phyloP scores from a whole-genome alignment of 257 asterid genomes.

The Solanum medicagineum region DNA sequence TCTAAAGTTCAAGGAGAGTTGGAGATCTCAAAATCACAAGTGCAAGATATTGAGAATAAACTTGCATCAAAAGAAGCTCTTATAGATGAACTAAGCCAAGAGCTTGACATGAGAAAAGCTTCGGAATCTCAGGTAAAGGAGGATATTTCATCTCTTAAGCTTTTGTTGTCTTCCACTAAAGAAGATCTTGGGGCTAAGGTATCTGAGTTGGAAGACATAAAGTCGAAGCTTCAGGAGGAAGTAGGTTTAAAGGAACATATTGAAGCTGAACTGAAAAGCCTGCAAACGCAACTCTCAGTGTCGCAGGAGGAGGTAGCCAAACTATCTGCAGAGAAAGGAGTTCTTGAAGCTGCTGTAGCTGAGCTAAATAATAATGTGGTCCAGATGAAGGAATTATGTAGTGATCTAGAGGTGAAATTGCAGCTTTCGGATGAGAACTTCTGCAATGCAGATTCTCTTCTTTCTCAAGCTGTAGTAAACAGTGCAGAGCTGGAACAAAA shows the following conservation, averaged over 20 bases:
- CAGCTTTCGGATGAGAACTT: constrained; percentile 68
- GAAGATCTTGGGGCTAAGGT: constrained; percentile 32
- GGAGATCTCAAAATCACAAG: constrained; percentile 53
- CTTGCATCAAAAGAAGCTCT: constrained; percentile 60
- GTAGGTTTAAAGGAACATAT: constrained; percentile 25
- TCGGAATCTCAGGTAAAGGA: constrained; percentile 50
- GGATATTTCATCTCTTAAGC: constrained; percentile 43
- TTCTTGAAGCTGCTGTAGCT: constrained; percentile 44
- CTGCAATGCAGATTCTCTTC: constrained; percentile 56
- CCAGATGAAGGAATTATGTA: constrained; percentile 60
- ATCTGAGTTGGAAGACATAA: constrained; percentile 41
- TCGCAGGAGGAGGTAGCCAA: constrained; percentile 42
- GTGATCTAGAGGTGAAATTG: constrained; percentile 70
- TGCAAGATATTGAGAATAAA: constrained; percentile 41
- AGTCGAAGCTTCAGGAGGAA: constrained; percentile 47
- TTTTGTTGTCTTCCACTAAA: constrained; percentile 22
- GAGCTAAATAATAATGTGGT: constrained; percentile 35
- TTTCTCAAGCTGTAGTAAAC: constrained; percentile 62
- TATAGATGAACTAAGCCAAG: constrained; percentile 36
- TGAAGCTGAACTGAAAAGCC: constrained; percentile 29
- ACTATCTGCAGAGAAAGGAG: constrained; percentile 37
- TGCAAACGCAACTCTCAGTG: constrained; percentile 27
- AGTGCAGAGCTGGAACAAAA: constrained; percentile 64
- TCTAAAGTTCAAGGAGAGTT: constrained; percentile 47
- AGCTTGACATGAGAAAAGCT: constrained; percentile 36